A percentile compares a stretch with the other conserved stretches of the same genome.
Evolutionary conservation across 108 stramenopile genomes (phyloP).

Genomic region (Cafeteria roenbergensis): DNA sequence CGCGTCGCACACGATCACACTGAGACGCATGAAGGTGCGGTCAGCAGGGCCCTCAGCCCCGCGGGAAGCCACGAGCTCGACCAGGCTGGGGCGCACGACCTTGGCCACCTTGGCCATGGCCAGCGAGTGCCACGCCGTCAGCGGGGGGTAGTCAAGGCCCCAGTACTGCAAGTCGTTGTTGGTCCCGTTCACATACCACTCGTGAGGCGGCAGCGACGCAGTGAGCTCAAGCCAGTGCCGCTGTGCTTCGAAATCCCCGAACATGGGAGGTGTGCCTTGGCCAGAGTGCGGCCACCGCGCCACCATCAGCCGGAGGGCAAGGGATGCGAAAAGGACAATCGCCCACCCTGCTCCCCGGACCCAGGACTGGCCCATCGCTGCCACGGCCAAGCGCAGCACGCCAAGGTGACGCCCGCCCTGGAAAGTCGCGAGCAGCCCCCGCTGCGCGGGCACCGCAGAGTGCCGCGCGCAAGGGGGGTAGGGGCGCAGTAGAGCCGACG

Average conservation of each 20-base stretch:
- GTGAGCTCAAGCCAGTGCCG: constrained; percentile 95
- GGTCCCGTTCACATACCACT: constrained; percentile 59
- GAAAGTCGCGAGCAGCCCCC: no score
- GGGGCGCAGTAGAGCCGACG: no score
- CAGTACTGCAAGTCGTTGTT: constrained; percentile 71
- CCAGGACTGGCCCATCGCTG: no score
- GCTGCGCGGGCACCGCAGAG: no score
- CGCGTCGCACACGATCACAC: constrained; percentile 52
- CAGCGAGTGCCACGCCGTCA: constrained; percentile 35
- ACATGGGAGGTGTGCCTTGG: constrained; percentile 27
- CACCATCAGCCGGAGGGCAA: no score
- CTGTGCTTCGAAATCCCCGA: constrained; percentile 89
- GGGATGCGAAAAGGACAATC: no score
- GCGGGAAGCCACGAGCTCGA: constrained; percentile 54
- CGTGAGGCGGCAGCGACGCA: constrained; percentile 50
- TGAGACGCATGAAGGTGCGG: constrained; percentile 63
- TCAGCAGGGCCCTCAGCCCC: constrained; percentile 62
- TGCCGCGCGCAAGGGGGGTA: no score
- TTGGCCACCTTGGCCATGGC: constrained; percentile 23
- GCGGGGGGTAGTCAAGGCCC: constrained; percentile 88
- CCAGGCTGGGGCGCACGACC: constrained; percentile 19
- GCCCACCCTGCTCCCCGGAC: no score
- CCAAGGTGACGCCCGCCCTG: no score
- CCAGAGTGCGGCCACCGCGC: no score
- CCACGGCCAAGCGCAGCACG: no score